Percentiles rank a stretch among this genome's conserved stretches.
phyloP scores from a whole-genome alignment of 2,329 filamentous ascomycete genomes.

The Ceratocystis variospora region DNA sequence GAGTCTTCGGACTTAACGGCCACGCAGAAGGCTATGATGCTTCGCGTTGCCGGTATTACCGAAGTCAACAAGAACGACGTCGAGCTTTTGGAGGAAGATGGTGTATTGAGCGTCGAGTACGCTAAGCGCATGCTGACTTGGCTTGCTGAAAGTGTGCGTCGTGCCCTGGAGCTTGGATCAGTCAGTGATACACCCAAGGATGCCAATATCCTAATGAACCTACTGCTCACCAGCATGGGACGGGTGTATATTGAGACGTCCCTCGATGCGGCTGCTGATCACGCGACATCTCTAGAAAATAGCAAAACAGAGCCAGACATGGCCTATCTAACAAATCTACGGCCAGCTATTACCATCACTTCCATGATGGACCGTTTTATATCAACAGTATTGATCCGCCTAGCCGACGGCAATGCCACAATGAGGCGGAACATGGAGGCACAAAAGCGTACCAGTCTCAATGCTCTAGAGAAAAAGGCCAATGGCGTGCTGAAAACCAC shows the following conservation, averaged over 20 bases:
- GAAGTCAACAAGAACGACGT: conserved; percentile 69
- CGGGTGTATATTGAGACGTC: conserved; percentile 61
- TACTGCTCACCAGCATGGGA: conserved; percentile 77
- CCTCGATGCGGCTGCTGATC: conserved; percentile 56
- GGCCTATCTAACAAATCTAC: conserved; percentile 63
- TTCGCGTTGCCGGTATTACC: conserved; percentile 75
- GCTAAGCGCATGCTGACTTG: conserved; percentile 98
- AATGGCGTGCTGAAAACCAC: conserved; percentile 44
- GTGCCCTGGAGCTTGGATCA: conserved; percentile 79
- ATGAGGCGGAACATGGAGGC: conserved; percentile 83
- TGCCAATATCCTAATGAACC: conserved; percentile 67
- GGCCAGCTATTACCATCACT: conserved; percentile 73
- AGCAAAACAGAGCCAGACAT: conserved; percentile 78
- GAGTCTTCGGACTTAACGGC: conserved; percentile 78
- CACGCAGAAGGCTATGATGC: conserved; percentile 80
- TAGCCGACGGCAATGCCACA: conserved; percentile 80
- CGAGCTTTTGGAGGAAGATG: conserved; percentile 82
- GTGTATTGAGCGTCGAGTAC: conserved; percentile 64
- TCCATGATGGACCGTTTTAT: conserved; percentile 91
- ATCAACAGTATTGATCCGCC: conserved; percentile 73
- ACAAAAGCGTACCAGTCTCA: conserved; percentile 56
- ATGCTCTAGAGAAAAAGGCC: conserved; percentile 74
- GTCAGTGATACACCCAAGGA: conserved; percentile 86
- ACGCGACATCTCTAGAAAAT: conserved; percentile 62
- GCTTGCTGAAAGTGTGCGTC: conserved; percentile 86